Percentiles rank a stretch among this genome's conserved stretches.
phyloP scores from a whole-genome alignment of 768 basidiomycete species.

The Agaricus sinodeliciosus region DNA sequence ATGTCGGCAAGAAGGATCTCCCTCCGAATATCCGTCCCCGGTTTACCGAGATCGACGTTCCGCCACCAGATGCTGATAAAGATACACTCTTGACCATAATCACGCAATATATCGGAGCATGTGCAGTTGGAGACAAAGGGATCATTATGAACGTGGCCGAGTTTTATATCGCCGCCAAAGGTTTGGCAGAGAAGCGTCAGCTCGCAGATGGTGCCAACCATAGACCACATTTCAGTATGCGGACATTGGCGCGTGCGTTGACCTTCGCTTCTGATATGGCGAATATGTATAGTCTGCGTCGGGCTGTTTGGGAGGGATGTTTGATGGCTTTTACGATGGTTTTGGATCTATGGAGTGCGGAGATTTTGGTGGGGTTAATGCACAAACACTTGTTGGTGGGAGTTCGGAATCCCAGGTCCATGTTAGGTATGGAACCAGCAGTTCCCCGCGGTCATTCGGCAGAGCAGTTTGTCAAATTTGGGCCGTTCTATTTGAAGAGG shows the following conservation, averaged over 20 bases:
- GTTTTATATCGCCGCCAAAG: slow-evolving; percentile 80
- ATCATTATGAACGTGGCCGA: slow-evolving; percentile 89
- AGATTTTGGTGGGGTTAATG: slow-evolving; percentile 59
- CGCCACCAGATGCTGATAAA: slow-evolving; percentile 87
- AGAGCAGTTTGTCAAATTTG: slow-evolving; percentile 72
- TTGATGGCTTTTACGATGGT: slow-evolving; percentile 98
- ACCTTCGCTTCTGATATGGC: slow-evolving; percentile 85
- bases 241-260: slow-evolving; percentile 85
- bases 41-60: slow-evolving; percentile 94
- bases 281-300: slow-evolving; percentile 66
- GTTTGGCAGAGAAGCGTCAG: slow-evolving; percentile 61
- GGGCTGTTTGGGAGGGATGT: slow-evolving; percentile 94
- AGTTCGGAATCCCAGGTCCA: slow-evolving; percentile 72
- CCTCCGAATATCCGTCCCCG: slow-evolving; percentile 84
- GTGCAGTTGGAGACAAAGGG: slow-evolving; percentile 77
- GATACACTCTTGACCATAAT: slow-evolving; percentile 88
- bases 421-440: slow-evolving; percentile 65
- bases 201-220: slow-evolving; percentile 93
- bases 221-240: slow-evolving; percentile 94
- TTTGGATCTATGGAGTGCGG: slow-evolving; percentile 66
- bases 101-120: slow-evolving; percentile 80
- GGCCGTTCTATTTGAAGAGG: slow-evolving; percentile 84
- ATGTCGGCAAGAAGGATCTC: slow-evolving; percentile 96
- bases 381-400: slow-evolving; percentile 74
- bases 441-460: slow-evolving; percentile 33